A percentile compares a stretch with the other conserved stretches of the same genome.
Evolutionary conservation across 805 yeast genomes (phyloP).

Genomic region (Candida alai): DNA sequence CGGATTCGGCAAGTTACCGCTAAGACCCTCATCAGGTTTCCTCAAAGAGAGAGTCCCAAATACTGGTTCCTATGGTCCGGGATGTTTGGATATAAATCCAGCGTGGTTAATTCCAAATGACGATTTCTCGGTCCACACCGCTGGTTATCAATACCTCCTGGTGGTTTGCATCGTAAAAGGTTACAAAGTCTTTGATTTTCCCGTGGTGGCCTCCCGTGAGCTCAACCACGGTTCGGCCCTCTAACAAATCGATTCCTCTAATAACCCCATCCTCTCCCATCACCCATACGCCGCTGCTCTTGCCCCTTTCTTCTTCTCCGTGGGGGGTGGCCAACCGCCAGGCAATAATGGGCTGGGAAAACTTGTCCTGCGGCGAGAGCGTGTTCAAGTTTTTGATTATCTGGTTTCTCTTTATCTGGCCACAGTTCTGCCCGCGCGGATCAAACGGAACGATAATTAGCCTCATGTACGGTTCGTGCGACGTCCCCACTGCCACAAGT

Average conservation of each 20-base stretch:
- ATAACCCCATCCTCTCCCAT: conserved; percentile 66
- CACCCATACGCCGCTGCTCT: conserved; percentile 57
- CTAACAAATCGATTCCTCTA: conserved; percentile 54
- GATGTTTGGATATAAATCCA: no score
- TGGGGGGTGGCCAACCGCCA: conserved; percentile 38
- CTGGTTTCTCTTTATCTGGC: conserved; percentile 21
- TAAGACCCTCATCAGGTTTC: no score
- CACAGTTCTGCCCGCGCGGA: conserved; percentile 9
- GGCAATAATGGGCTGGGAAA: conserved; percentile 45
- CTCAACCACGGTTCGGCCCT: conserved; percentile 27
- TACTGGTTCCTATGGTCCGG: no score
- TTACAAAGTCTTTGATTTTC: conserved; percentile 43
- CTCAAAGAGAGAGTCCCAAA: no score
- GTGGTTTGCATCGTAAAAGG: conserved; percentile 21
- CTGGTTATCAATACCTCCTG: conserved; percentile 43
- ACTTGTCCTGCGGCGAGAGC: conserved; percentile 66
- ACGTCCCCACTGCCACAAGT: conserved; percentile 61
- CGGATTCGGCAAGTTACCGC: no score
- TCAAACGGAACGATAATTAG: conserved; percentile 53
- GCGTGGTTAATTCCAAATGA: conserved; percentile 15
- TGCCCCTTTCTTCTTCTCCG: no score
- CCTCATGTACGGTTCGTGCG: conserved; percentile 76
- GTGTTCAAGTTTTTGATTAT: conserved; percentile 36
- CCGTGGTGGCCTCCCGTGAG: conserved; percentile 39
- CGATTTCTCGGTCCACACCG: conserved; percentile 38